phyloP scores from a whole-genome alignment of 306 rosid genomes.

The Mimosa bimucronata region DNA sequence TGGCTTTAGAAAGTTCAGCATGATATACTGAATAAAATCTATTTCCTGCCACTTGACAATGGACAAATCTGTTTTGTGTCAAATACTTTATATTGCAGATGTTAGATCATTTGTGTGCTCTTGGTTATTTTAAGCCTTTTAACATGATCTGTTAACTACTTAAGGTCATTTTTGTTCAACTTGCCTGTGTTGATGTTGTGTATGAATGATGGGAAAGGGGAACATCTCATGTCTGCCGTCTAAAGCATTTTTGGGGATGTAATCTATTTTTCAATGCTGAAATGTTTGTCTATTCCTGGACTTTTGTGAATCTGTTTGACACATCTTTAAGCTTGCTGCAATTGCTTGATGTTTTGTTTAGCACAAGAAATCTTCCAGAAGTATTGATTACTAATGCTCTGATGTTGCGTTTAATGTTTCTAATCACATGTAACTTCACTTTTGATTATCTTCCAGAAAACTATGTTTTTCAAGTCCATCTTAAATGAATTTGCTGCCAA shows the following conservation, averaged over 20 bases:
- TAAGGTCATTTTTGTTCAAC: neutral
- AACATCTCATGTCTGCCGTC: neutral
- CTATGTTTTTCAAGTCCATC: conserved; percentile 50
- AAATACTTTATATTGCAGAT: neutral
- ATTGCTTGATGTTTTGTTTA: neutral
- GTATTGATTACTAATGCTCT: neutral
- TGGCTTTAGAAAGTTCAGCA: neutral
- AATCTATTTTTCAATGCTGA: neutral
- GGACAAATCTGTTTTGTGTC: neutral
- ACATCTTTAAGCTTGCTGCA: neutral
- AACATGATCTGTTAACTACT: neutral
- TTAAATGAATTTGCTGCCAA: conserved; percentile 61
- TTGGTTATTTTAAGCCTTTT: neutral
- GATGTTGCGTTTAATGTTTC: neutral
- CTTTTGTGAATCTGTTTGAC: neutral
- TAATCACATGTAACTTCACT: neutral
- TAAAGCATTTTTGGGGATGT: neutral
- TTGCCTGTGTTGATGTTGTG: neutral
- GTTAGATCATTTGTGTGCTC: neutral
- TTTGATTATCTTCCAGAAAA: conserved; percentile 41
- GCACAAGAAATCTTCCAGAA: neutral
- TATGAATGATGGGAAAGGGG: neutral
- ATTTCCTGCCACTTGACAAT: neutral
- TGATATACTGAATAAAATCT: neutral
- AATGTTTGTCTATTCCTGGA: neutral